phyloP scores from a whole-genome alignment of 257 asterid species.

The Jaltomata sinuosa region DNA sequence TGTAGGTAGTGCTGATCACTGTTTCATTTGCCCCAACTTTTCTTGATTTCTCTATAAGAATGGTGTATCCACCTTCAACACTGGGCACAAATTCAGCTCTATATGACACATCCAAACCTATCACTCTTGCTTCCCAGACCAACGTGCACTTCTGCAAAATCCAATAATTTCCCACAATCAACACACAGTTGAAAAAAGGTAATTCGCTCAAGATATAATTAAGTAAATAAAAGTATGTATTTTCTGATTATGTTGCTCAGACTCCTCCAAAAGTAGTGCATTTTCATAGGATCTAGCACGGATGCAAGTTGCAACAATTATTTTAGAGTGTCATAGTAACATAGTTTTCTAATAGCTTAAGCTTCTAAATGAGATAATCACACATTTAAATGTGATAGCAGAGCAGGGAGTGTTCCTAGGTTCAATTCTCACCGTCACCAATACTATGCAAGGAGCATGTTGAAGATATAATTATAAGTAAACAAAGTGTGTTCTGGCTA shows the following conservation, averaged over 20 bases:
- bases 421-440: background rate
- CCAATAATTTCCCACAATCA: background rate
- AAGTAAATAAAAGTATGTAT: background rate
- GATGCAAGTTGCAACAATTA: too few species aligned
- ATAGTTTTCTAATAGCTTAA: background rate
- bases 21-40: conserved; percentile 62
- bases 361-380: background rate
- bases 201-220: background rate
- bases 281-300: background rate
- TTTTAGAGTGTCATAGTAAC: background rate
- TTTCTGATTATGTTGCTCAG: background rate
- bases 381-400: background rate
- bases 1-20: conserved; percentile 57
- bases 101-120: conserved; percentile 74
- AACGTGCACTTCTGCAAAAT: conserved; percentile 45
- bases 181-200: background rate
- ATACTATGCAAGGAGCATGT: background rate
- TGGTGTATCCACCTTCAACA: conserved; percentile 76
- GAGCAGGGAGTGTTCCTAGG: background rate
- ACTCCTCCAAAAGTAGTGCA: background rate
- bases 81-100: conserved; percentile 86
- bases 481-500: background rate
- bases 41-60: conserved; percentile 67
- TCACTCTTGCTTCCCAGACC: conserved; percentile 83
- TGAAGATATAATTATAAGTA: background rate